Conservation (phyloP, 441 rosid genomes). For the Theobroma grandiflorum region DNA sequence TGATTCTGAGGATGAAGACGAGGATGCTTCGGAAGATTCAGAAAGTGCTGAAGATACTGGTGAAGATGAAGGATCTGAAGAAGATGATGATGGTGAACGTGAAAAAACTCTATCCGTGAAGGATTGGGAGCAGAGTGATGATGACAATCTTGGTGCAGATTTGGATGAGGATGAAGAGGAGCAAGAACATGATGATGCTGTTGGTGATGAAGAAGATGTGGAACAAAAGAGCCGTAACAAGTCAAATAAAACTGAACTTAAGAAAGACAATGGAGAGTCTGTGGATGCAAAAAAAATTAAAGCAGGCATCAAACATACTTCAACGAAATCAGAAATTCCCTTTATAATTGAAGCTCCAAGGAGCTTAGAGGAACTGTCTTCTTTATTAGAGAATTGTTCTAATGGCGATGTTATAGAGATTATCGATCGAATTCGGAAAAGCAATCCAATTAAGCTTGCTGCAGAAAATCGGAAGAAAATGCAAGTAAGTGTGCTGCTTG, state of each 20-base stretch:
- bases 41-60: slow-evolving; percentile 53
- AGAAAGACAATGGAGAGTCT: slow-evolving; percentile 30
- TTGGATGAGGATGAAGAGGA: slow-evolving; percentile 59
- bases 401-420: slow-evolving; percentile 55
- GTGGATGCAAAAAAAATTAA: slow-evolving; percentile 37
- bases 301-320: slow-evolving; percentile 36
- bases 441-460: slow-evolving; percentile 75
- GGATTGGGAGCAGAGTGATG: slow-evolving; percentile 97
- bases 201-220: slow-evolving; percentile 37
- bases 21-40: slow-evolving; percentile 61
- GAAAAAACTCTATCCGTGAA: slow-evolving; percentile 48
- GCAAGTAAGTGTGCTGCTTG: slow-evolving; percentile 63
- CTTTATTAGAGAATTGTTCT: slow-evolving; percentile 59
- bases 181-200: slow-evolving; percentile 39
- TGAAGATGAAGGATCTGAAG: slow-evolving; percentile 52
- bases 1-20: slow-evolving; percentile 64
- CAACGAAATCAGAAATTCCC: slow-evolving; percentile 62
- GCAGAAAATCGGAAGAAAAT: slow-evolving; percentile 95
- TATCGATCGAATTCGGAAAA: slow-evolving; percentile 67
- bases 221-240: slow-evolving; percentile 39
- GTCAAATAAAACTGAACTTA: slow-evolving; percentile 42
- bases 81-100: slow-evolving; percentile 45
- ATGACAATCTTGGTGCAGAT: slow-evolving; percentile 65
- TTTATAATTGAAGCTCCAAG: slow-evolving; percentile 78
- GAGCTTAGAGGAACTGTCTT: slow-evolving; percentile 70